Conservation (phyloP, 2,329 filamentous ascomycete genomes). For the Venturia asperata region DNA sequence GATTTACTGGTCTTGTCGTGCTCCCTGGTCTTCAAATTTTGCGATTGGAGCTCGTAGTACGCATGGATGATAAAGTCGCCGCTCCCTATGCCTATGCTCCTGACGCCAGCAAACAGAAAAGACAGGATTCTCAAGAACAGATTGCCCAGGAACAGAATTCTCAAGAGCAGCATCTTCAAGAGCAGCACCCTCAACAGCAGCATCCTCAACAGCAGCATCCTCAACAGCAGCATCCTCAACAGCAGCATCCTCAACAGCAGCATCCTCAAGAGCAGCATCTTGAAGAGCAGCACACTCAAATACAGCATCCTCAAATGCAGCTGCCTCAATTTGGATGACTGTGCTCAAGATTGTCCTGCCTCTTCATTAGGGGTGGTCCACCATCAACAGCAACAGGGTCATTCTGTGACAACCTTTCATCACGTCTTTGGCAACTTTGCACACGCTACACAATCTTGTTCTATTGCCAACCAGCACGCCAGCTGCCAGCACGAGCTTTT, state of each 20-base stretch:
- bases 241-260: too few relatives aligned
- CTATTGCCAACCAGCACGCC: background rate
- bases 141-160: too few relatives aligned
- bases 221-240: too few relatives aligned
- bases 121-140: too few relatives aligned
- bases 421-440: background rate
- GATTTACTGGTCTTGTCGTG: conserved; percentile 83
- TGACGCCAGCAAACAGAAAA: too few relatives aligned
- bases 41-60: conserved; percentile 77
- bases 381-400: background rate
- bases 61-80: background rate
- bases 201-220: too few relatives aligned
- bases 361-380: background rate
- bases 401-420: background rate
- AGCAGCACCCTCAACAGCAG: too few relatives aligned
- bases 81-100: background rate
- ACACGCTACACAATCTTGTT: background rate
- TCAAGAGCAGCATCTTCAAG: too few relatives aligned
- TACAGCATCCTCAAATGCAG: too few relatives aligned
- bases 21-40: conserved; percentile 79
- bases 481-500: background rate
- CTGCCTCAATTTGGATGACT: too few relatives aligned
- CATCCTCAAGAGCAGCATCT: too few relatives aligned
- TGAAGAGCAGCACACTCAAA: too few relatives aligned
- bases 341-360: background rate